A percentile compares a stretch with the other conserved stretches of the same genome.
These are phyloP conservation scores for Candida pseudoglaebosa DNA, from an alignment of 805 yeast genomes.

Conservation along the genomic window DNA sequence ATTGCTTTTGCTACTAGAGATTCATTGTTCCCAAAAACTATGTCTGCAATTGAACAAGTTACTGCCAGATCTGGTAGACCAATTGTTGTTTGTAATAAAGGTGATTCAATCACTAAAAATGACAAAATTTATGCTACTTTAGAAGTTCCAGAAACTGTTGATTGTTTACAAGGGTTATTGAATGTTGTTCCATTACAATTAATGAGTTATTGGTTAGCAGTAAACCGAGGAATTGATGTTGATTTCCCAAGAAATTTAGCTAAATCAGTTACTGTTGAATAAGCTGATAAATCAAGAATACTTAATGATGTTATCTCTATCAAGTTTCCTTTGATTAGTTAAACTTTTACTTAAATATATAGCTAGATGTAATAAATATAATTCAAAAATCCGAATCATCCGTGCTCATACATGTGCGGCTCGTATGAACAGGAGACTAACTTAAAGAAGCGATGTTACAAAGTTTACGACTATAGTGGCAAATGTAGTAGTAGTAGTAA, in stretches of 20 bases:
- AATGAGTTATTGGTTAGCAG: constrained; percentile 96
- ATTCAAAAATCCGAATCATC: too few relatives aligned
- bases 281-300: constrained; percentile 19
- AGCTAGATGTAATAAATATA: too few relatives aligned
- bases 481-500: too few relatives aligned
- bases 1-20: constrained; percentile 96
- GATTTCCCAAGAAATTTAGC: constrained; percentile 99
- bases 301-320: too few relatives aligned
- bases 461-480: too few relatives aligned
- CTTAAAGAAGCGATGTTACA: too few relatives aligned
- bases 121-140: constrained; percentile 63
- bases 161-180: constrained; percentile 93
- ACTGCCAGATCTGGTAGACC: constrained; percentile 98
- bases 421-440: too few relatives aligned
- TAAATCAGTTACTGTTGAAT: constrained; percentile 96
- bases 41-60: constrained; percentile 94
- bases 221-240: constrained; percentile 90
- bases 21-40: constrained; percentile 91
- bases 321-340: too few relatives aligned
- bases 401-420: too few relatives aligned
- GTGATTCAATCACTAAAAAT: constrained; percentile 59
- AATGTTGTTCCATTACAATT: constrained; percentile 93
- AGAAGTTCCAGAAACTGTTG: constrained; percentile 93
- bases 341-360: too few relatives aligned
- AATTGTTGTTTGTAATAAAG: constrained; percentile 81